Base-by-base conservation (phyloP, 2,329 filamentous ascomycete species). In the Verticillium nonalfalfae region DNA sequence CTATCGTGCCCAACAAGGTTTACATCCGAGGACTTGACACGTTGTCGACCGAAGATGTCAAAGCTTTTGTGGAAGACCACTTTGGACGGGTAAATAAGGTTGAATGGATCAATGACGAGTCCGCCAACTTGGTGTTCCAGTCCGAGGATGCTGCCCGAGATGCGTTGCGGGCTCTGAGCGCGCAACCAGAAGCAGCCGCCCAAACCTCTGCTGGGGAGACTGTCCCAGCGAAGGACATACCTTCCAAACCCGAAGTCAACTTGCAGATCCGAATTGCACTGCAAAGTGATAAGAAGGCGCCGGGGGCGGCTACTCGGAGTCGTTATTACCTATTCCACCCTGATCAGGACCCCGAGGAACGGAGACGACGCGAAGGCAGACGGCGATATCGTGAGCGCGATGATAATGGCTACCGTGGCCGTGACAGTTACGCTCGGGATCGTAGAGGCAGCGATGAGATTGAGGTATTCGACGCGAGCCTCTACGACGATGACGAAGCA, bases 71-170 rank as follows among this genome's bases (percentile, higher is more conserved):
- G 9, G 76, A 80, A 57, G 82, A 90, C 65, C 85, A 95, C 73
- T 92, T 84, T 69, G 77, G 81, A 39, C 72, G 75, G 14, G 79
- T 87, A 61, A 78, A 84, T 61, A 82, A 85, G 64, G 81, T 97
- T 65, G 93, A 98, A 76, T 99, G 95, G 95, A 92, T 99, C 66
- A 91, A 98, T 73, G 95, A 99, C 74, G 88, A 86, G 7, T 94
- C 92, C 0, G 91, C 92, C 64, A 98, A 98, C 72, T 80, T 97
- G 59, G 75, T 96, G 59, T 98, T 95, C 76, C 79, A 76, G 45
- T 81, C 81, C 7, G 79, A 85, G 14, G 71, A 74, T 31, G 71
- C 73, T 7, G 85, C 85, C 1, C 76, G 79, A 18, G 79, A 84
- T 56, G 86, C 85, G 18, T 74, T 89, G 21, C 69, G 76, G 33